Evolutionary conservation across 2,329 filamentous ascomycete species (phyloP).

Genomic region (Botrytis tulipae): DNA sequence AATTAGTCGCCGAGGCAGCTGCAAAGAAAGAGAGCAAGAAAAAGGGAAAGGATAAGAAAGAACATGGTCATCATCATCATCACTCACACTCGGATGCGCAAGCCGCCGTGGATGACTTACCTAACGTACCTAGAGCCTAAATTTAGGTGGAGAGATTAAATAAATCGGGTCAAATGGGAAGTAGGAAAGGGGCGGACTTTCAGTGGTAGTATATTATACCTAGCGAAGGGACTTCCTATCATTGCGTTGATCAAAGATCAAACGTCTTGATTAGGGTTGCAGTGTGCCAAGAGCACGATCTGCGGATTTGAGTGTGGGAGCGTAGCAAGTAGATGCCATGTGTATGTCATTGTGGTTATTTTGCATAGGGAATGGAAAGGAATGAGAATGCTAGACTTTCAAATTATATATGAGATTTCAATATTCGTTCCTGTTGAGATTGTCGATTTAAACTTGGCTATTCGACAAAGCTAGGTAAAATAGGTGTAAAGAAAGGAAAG

Average conservation of each 20-base stretch:
- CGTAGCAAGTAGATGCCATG: neutral
- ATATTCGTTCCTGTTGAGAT: neutral
- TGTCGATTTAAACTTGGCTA: neutral
- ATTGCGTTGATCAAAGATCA: neutral
- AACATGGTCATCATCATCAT: constrained; percentile 39
- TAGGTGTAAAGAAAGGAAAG: neutral
- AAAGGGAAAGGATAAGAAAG: constrained; percentile 57
- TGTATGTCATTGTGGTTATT: constrained; percentile 2
- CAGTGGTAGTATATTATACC: constrained; percentile 9
- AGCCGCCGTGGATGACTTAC: constrained; percentile 41
- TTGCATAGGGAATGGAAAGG: neutral
- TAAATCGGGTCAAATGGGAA: neutral
- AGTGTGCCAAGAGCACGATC: neutral
- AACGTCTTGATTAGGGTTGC: neutral
- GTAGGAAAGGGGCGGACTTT: too few species aligned
- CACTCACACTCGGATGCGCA: constrained; percentile 32
- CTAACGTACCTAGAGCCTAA: constrained; percentile 41
- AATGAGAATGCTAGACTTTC: neutral
- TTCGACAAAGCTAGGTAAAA: neutral
- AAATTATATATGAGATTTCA: neutral
- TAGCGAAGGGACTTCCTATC: neutral
- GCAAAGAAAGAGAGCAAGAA: constrained; percentile 86
- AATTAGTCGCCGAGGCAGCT: constrained; percentile 93
- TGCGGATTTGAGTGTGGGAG: neutral
- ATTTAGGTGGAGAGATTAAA: neutral